phyloP scores from a whole-genome alignment of 768 basidiomycete genomes.

The Tylopilus cervinicoccineus region DNA sequence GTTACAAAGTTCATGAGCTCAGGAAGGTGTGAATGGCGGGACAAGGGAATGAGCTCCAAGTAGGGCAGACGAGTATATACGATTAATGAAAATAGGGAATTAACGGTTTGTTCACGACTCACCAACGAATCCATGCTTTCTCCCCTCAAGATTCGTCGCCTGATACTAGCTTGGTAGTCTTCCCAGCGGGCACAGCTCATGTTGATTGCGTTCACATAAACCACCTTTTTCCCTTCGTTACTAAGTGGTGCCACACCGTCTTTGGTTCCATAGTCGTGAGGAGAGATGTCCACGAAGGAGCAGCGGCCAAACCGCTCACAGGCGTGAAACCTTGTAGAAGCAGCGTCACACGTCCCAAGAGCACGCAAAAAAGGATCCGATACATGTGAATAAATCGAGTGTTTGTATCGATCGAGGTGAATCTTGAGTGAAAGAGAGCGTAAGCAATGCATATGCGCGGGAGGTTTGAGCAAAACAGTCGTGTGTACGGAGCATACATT shows the following conservation, averaged over 20 bases:
- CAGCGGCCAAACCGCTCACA: constrained; percentile 86
- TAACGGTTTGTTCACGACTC: constrained; percentile 8
- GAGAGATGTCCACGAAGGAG: constrained; percentile 46
- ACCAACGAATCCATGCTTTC: constrained; percentile 64
- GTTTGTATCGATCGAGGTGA: constrained; percentile 89
- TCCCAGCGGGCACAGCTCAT: constrained; percentile 61
- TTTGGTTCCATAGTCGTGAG: constrained; percentile 13
- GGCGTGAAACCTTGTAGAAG: constrained; percentile 82
- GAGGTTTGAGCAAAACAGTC: background rate
- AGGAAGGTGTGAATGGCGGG: constrained; percentile 83
- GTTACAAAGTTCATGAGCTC: constrained; percentile 80
- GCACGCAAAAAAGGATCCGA: constrained; percentile 59
- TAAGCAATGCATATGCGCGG: constrained; percentile 12
- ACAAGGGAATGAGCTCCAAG: constrained; percentile 71
- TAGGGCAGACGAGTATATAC: background rate
- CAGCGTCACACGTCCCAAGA: constrained; percentile 58
- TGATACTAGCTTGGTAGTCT: constrained; percentile 42
- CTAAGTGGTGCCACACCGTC: constrained; percentile 30
- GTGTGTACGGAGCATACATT: background rate
- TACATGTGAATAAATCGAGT: constrained; percentile 53
- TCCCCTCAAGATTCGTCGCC: constrained; percentile 37
- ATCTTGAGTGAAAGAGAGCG: constrained; percentile 44
- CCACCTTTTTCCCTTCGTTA: constrained; percentile 51
- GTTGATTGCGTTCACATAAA: constrained; percentile 81
- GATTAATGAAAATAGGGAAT: background rate